Evolutionary conservation across 2,329 filamentous ascomycete genomes (phyloP), one percentile per base, ranked within the genome.

Genomic region (Karstenula rhodostoma): DNA sequence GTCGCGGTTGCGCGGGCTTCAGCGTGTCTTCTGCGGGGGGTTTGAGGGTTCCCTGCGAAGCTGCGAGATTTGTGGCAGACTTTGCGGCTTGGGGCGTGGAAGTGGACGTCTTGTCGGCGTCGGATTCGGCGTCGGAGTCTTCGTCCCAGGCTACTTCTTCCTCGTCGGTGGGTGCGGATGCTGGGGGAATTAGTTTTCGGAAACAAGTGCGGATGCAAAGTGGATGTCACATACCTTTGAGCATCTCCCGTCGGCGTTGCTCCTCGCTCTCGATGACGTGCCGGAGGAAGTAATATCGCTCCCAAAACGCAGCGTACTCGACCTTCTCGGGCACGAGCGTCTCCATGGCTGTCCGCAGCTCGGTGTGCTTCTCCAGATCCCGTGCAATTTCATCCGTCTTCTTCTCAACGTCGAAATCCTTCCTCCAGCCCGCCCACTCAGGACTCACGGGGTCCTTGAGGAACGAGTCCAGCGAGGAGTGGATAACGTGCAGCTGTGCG

Each of bases 211-310:
- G 9, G 29, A 37, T 27, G 40, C 43, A 15, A 6, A 40, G 27
- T 8, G 42, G 13, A 44, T 44, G 32, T 3, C 9, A 52, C 85
- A 64, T 83, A 96, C 94, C 94, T 80, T 96, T 96, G 23, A 99
- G 82, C 58, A 99, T 85, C 77, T 99, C 95, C 69, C 90, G 89
- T 77, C 95, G 86, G 77, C 92, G 89, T 72, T 90, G 89, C 80
- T 99, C 95, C 59, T 97, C 94, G 27, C 91, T 94, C 81, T 98
- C 94, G 64, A 99, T 91, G 17, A 95, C 92, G 73, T 96, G 90
- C 71, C 94, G 86, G 64, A 98, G 81, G 82, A 97, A 99, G 77
- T 98, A 98, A 79, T 99, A 99, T 58, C 95, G 86, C 75, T 87
- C 90, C 94, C 95, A 99, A 77, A 99, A 99, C 55, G 90, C 87